Percentiles rank a stretch among this genome's conserved stretches.
phyloP scores from a whole-genome alignment of 371 early-diverging fungal species.

The Amoeboaphelidium protococcarum region DNA sequence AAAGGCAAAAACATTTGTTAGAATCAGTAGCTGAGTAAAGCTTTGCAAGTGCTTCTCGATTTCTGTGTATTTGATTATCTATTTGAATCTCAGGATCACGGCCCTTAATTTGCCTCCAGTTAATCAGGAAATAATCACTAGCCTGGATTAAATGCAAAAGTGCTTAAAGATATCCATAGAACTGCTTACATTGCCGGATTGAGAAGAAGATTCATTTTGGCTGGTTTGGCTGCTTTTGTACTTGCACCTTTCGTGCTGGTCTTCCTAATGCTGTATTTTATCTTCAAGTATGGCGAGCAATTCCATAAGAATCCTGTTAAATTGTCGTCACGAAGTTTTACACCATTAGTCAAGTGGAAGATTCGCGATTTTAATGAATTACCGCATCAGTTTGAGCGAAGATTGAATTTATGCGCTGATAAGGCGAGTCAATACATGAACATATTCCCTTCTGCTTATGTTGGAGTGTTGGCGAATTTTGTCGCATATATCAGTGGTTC shows the following conservation, averaged over 20 bases:
- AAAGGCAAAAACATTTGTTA: conserved; percentile 12
- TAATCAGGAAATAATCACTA: conserved; percentile 25
- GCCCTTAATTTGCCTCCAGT: conserved; percentile 71
- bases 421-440: conserved; percentile 50
- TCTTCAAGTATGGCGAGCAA: conserved; percentile 78
- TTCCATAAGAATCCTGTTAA: conserved; percentile 62
- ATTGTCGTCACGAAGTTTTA: conserved; percentile 49
- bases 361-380: conserved; percentile 91
- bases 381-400: conserved; percentile 52
- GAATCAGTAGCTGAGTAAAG: conserved; percentile 28
- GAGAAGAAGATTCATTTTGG: conserved; percentile 47
- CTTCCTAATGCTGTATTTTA: conserved; percentile 49
- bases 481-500: conserved; percentile 69
- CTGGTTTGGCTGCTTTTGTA: conserved; percentile 55
- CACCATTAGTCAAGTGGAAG: conserved; percentile 65
- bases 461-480: conserved; percentile 53
- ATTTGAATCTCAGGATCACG: conserved; percentile 70
- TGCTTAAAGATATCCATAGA: conserved; percentile 33
- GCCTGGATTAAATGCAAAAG: conserved; percentile 30
- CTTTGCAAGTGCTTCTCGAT: conserved; percentile 71
- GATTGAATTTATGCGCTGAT: conserved; percentile 39
- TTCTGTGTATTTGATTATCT: conserved; percentile 57
- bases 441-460: conserved; percentile 63
- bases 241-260: conserved; percentile 65
- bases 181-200: conserved; percentile 32